Evolutionary conservation across 495 filamentous ascomycete species (phyloP).

Genomic region (Aspergillus baeticus): DNA sequence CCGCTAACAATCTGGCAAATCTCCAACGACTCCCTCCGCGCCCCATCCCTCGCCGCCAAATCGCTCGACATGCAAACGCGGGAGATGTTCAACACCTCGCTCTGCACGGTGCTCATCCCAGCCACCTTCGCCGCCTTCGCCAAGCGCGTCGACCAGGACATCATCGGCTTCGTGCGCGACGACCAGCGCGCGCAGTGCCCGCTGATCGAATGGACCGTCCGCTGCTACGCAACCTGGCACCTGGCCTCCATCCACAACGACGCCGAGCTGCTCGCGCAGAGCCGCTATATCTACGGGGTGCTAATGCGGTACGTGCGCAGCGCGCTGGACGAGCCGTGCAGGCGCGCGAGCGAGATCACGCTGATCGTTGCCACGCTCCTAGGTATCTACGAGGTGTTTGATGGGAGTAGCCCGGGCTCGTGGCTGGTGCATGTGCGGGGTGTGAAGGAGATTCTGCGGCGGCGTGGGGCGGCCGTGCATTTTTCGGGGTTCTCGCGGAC

Average conservation of each 20-base stretch:
- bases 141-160: background rate
- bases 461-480: background rate
- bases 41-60: background rate
- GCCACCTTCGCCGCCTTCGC: background rate
- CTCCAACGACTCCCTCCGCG: no score
- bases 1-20: no score
- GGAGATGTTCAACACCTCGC: background rate
- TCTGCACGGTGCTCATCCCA: background rate
- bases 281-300: constrained; percentile 1
- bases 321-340: background rate
- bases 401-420: background rate
- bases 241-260: background rate
- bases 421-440: background rate
- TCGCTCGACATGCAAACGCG: background rate
- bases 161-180: constrained; percentile 2
- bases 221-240: background rate
- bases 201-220: background rate
- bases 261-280: background rate
- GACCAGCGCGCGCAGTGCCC: background rate
- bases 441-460: background rate
- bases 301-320: background rate
- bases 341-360: background rate
- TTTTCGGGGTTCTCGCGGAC: background rate
- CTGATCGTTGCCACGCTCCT: background rate
- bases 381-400: background rate